Evolutionary conservation across 2,329 filamentous ascomycete genomes (phyloP).

Genomic region (Aureobasidium sp.): DNA sequence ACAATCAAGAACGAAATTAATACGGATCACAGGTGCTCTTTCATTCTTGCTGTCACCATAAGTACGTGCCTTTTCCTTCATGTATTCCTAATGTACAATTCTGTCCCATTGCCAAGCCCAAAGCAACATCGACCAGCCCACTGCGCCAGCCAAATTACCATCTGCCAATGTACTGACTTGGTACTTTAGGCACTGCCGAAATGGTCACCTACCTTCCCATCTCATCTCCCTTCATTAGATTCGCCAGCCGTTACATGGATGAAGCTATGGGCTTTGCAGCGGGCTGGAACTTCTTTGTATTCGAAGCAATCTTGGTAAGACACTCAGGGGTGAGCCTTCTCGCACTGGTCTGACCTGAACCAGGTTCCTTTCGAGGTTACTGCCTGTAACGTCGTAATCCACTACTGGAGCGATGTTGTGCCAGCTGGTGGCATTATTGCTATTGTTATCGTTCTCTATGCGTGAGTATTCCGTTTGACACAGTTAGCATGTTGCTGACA

Average conservation of each 20-base stretch:
- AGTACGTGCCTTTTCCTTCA: conserved; percentile 23
- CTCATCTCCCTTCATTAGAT: conserved; percentile 69
- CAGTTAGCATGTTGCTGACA: neutral
- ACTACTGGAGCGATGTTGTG: conserved; percentile 42
- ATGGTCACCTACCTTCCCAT: conserved; percentile 73
- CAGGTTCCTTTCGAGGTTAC: conserved; percentile 23
- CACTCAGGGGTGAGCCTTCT: neutral
- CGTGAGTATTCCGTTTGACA: conserved; percentile 34
- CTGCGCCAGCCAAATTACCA: neutral
- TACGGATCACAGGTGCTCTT: conserved; percentile 28
- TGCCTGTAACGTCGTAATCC: conserved; percentile 54
- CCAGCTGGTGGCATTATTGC: conserved; percentile 54
- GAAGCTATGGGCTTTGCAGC: conserved; percentile 56
- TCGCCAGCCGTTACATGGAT: conserved; percentile 67
- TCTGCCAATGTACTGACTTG: neutral
- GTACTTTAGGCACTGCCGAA: conserved; percentile 49
- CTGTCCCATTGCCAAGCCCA: neutral
- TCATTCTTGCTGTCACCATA: conserved; percentile 33
- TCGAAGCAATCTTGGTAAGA: conserved; percentile 19
- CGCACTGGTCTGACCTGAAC: neutral
- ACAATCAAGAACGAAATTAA: neutral
- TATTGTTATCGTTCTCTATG: conserved; percentile 50
- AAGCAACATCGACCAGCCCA: neutral
- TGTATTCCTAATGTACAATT: neutral
- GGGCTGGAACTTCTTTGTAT: conserved; percentile 25